phyloP scores from a whole-genome alignment of 2,329 filamentous ascomycete species.

The Xylaria sp. region DNA sequence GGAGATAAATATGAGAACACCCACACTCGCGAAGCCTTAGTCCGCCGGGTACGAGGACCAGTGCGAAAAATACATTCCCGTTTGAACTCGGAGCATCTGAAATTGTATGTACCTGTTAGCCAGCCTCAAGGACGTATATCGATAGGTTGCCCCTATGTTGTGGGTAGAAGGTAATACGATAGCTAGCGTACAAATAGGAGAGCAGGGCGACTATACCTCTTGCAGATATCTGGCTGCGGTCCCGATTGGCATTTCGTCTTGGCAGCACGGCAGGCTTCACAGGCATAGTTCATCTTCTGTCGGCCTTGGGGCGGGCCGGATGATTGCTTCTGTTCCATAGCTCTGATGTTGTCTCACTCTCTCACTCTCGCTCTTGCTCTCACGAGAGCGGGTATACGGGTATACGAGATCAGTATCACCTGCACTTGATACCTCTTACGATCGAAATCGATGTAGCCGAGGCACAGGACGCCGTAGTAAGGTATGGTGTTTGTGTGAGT shows the following conservation, averaged over 20 bases:
- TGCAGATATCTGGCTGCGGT: slow-evolving; percentile 61
- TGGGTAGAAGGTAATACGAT: not conserved
- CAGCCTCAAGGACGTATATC: not conserved
- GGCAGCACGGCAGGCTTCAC: slow-evolving; percentile 64
- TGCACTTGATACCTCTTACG: not conserved
- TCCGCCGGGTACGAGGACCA: slow-evolving; percentile 61
- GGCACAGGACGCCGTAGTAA: not conserved
- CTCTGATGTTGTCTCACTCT: not conserved
- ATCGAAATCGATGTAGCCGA: not conserved
- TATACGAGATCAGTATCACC: not conserved
- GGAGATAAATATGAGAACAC: slow-evolving; percentile 37
- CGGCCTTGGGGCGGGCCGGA: slow-evolving; percentile 20
- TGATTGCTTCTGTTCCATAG: slow-evolving; percentile 32
- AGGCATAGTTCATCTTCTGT: slow-evolving; percentile 59
- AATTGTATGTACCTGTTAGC: slow-evolving; percentile 12
- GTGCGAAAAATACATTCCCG: slow-evolving; percentile 65
- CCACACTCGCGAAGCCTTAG: slow-evolving; percentile 57
- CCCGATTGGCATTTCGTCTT: slow-evolving; percentile 66
- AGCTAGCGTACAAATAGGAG: slow-evolving; percentile 4
- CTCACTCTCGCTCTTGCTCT: not conserved
- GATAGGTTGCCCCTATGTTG: not conserved
- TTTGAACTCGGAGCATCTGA: slow-evolving; percentile 64
- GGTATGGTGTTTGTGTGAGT: not conserved
- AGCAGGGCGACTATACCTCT: slow-evolving; percentile 54
- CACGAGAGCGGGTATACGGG: not conserved